Conservation (phyloP, 768 basidiomycete species). For the Royoungia palumana region DNA sequence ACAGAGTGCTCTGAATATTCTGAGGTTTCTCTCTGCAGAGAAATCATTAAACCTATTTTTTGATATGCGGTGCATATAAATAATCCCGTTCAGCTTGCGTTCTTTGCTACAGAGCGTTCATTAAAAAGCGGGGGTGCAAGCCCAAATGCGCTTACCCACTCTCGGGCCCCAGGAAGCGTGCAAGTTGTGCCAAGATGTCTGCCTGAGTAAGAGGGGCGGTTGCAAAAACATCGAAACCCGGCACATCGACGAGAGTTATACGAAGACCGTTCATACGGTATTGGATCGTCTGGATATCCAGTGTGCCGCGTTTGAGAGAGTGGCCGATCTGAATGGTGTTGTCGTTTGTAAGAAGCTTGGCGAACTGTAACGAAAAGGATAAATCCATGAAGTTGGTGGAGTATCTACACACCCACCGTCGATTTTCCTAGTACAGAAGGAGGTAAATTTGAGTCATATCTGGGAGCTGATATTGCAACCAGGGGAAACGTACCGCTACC, state of each 20-base stretch:
- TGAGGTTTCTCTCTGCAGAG: constrained; percentile 39
- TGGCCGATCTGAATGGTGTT: constrained; percentile 6
- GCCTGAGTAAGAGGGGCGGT: constrained; percentile 13
- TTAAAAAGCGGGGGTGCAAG: neutral
- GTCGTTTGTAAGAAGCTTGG: constrained; percentile 5
- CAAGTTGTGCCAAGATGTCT: constrained; percentile 18
- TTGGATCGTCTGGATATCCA: neutral
- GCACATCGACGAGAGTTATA: constrained; percentile 19
- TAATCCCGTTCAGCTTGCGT: constrained; percentile 37
- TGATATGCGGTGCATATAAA: constrained; percentile 43
- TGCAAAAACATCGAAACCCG: constrained; percentile 8
- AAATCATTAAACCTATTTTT: constrained; percentile 30
- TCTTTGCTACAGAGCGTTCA: neutral
- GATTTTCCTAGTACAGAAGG: constrained; percentile 2
- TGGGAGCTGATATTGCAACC: too few relatives aligned
- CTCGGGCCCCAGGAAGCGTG: constrained; percentile 1
- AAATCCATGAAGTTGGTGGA: neutral
- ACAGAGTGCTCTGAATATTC: constrained; percentile 44
- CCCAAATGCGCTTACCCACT: neutral
- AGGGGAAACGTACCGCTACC: constrained; percentile 2
- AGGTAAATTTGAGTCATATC: neutral
- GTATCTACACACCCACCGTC: constrained; percentile 1
- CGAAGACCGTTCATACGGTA: neutral
- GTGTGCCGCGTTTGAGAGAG: constrained; percentile 2
- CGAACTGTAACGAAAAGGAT: neutral